Conservation (phyloP, 1,284 basidiomycete species). For the Phenoliferia sp. region DNA sequence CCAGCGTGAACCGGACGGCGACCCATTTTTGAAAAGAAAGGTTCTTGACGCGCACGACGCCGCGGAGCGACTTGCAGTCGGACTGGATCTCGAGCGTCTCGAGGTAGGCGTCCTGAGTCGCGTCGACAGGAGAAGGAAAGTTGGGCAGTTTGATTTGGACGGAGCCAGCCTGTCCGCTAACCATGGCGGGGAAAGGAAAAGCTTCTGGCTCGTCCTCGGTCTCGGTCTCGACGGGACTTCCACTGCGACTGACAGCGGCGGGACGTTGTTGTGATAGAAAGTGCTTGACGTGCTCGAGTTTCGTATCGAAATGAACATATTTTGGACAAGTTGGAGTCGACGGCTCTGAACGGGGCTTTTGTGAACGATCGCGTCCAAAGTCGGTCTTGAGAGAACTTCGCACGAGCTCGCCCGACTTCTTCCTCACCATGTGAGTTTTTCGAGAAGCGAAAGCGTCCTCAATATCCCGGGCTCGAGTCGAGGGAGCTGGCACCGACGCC, state of each 20-base stretch:
- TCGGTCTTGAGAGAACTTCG: conserved; percentile 82
- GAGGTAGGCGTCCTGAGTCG: conserved; percentile 49
- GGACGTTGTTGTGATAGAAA: conserved; percentile 93
- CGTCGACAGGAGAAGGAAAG: conserved; percentile 46
- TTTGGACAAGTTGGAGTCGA: conserved; percentile 66
- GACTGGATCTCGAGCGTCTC: conserved; percentile 57
- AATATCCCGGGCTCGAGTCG: neutral
- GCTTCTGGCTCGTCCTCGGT: conserved; percentile 55
- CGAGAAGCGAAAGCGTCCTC: conserved; percentile 15
- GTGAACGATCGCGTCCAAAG: conserved; percentile 35
- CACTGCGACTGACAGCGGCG: conserved; percentile 82
- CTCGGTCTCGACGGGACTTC: conserved; percentile 79
- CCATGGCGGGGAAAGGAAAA: conserved; percentile 50
- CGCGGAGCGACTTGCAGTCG: conserved; percentile 59
- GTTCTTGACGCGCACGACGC: conserved; percentile 75
- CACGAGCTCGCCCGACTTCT: conserved; percentile 88
- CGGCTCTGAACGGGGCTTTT: conserved; percentile 55
- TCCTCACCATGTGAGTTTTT: conserved; percentile 55
- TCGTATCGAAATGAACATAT: conserved; percentile 85
- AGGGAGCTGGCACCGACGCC: neutral
- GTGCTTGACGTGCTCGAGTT: conserved; percentile 86
- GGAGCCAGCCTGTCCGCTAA: conserved; percentile 45
- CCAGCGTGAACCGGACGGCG: conserved; percentile 84
- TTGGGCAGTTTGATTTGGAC: conserved; percentile 45
- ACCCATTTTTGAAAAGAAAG: conserved; percentile 83